Evolutionary conservation across 768 basidiomycete species (phyloP), one percentile per base, ranked within the genome.

Genomic region (Rossbeevera mucosa): DNA sequence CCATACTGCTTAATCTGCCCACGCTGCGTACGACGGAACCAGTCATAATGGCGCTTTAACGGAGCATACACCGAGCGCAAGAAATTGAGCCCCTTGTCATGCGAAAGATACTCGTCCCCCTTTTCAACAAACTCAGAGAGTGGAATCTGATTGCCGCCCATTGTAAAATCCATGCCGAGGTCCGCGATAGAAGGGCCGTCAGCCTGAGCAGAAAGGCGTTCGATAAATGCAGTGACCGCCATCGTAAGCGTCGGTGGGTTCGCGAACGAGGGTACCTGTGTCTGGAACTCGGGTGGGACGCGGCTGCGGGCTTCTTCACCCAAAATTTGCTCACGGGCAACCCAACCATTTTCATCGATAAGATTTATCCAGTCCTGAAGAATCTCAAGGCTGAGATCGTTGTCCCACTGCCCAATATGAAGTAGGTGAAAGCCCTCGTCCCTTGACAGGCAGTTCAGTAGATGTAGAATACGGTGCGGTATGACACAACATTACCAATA

Each of bases 391-490:
- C 93, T 85, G 50, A 96, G 81, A 60, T 91, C 92, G 53, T 86
- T 92, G 63, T 98, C 95, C 88, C 89, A 94, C 62, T 85, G 83
- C 16, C 92, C 92, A 42, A 98, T 90, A 58, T 94, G 86, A 29
- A 93, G 71, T 26, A 97, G 71, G 70, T 98, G 94, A 76, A 98
- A 98, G 2, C 94, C 94, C 71, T 98, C 94, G 68, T 98, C 94
- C 94, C 90, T 92, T 61, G 11, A 44, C 33, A 49, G 18, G 54
- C 48, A 44, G 18, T 21, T 49, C 22, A 52, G 47, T 24, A 12
- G 44, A 40, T 30, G 30, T 52, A 42, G 25, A 40, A 43, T 29
- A 16, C 12, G 12, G 20, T 20, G 44, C 1, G 3, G 7, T 25
- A 22, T 51, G 50, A 26, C 43, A 13, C n/a, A n/a, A 44, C 41